These are phyloP conservation scores for Dactylellina sp. DNA, from an alignment of 2,329 filamentous ascomycete genomes.

Conservation along the genomic window DNA sequence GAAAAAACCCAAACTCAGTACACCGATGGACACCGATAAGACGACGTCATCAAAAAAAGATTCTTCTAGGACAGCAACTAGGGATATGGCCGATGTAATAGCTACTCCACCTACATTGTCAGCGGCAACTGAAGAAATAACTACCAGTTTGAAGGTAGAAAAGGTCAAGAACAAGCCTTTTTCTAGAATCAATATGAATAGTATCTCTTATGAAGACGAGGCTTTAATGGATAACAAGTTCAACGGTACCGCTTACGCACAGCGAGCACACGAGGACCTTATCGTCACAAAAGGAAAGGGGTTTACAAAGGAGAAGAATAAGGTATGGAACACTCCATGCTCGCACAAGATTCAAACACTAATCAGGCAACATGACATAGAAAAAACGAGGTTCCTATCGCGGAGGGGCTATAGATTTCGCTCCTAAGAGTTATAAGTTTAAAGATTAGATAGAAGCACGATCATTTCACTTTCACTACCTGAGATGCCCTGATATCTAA, in stretches of 20 bases:
- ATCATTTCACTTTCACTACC: not conserved
- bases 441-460: constrained; percentile 73
- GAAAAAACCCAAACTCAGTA: constrained; percentile 62
- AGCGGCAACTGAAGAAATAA: not conserved
- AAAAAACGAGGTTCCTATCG: constrained; percentile 92
- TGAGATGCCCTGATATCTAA: too few species aligned
- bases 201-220: constrained; percentile 58
- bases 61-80: constrained; percentile 68
- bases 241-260: constrained; percentile 86
- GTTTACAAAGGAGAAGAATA: constrained; percentile 99
- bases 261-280: constrained; percentile 86
- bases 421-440: constrained; percentile 89
- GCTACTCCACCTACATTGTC: not conserved
- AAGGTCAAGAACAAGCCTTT: constrained; percentile 68
- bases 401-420: constrained; percentile 86
- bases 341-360: constrained; percentile 11
- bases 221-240: constrained; percentile 73
- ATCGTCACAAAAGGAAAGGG: constrained; percentile 93
- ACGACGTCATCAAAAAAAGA: constrained; percentile 58
- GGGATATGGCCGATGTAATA: constrained; percentile 62
- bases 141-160: constrained; percentile 6
- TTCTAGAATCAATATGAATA: constrained; percentile 72
- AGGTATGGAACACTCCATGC: constrained; percentile 66
- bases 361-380: constrained; percentile 59
- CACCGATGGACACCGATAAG: constrained; percentile 58